Evolutionary conservation across 179 eudicot species (phyloP).

Genomic region (Amaranthus tricolor): DNA sequence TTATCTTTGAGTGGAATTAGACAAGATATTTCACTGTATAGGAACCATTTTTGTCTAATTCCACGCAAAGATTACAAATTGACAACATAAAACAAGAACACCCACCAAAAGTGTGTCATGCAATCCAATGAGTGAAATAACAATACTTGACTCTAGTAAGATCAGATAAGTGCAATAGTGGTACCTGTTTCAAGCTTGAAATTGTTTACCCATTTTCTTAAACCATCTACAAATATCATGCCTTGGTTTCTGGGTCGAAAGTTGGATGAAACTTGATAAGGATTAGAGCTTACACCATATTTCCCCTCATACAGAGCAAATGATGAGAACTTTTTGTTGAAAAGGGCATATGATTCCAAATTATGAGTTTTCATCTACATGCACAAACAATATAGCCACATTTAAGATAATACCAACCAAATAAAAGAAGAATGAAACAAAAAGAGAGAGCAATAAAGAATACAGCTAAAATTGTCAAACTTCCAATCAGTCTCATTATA

Average conservation of each 20-base stretch:
- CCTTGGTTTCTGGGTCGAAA: conserved; percentile 54
- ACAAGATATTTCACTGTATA: no score
- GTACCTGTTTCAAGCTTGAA: conserved; percentile 54
- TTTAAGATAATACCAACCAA: background rate
- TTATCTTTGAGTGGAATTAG: no score
- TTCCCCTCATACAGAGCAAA: conserved; percentile 86
- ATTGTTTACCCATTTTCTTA: conserved; percentile 60
- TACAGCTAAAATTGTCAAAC: background rate
- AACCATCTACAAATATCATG: conserved; percentile 39
- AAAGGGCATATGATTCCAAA: conserved; percentile 53
- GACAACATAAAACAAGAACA: background rate
- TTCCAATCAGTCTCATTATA: no score
- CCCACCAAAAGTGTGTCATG: background rate
- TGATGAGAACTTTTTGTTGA: conserved; percentile 64
- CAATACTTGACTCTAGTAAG: background rate
- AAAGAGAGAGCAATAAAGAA: background rate
- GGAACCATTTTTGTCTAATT: no score
- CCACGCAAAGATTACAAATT: no score
- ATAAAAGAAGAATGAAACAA: background rate
- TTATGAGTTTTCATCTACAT: conserved; percentile 67
- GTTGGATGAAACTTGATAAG: conserved; percentile 70
- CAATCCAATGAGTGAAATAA: background rate
- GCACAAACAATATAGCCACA: background rate
- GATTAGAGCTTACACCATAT: conserved; percentile 40
- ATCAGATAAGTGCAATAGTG: background rate